A percentile compares a stretch with the other conserved stretches of the same genome.
Conservation (phyloP, 2,329 filamentous ascomycete genomes). For the Aquanectria penicillioides region DNA sequence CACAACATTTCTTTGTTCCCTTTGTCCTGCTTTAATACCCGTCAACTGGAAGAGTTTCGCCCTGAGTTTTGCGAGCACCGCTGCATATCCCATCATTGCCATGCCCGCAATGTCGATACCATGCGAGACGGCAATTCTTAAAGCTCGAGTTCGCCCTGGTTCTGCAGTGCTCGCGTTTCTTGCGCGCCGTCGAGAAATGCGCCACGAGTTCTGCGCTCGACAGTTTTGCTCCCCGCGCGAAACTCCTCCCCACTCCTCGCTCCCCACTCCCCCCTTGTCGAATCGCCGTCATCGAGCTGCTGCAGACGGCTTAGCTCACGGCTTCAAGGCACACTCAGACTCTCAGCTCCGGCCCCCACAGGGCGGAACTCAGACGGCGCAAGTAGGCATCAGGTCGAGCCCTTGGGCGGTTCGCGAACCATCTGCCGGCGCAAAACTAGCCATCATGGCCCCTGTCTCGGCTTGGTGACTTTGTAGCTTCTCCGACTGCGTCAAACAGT, state of each 20-base stretch:
- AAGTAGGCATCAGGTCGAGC: background rate
- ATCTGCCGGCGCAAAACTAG: background rate
- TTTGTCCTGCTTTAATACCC: background rate
- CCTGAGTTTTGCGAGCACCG: background rate
- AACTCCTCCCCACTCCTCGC: background rate
- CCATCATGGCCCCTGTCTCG: background rate
- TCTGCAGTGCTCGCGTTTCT: constrained; percentile 2
- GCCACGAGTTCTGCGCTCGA: background rate
- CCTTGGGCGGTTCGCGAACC: background rate
- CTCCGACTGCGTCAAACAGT: background rate
- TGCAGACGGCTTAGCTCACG: background rate
- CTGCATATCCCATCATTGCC: background rate
- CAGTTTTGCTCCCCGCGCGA: constrained; percentile 20
- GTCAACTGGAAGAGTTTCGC: background rate
- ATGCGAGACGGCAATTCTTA: background rate
- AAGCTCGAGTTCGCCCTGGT: background rate
- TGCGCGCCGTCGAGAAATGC: background rate
- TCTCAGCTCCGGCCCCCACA: no score
- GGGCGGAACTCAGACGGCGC: no score
- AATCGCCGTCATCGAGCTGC: no score
- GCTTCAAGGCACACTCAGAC: background rate
- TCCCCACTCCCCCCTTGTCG: no score
- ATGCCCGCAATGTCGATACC: background rate
- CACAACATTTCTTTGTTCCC: no score
- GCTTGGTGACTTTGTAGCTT: background rate